Conservation (phyloP, 179 eudicot genomes). For the Actinidia polygama region DNA sequence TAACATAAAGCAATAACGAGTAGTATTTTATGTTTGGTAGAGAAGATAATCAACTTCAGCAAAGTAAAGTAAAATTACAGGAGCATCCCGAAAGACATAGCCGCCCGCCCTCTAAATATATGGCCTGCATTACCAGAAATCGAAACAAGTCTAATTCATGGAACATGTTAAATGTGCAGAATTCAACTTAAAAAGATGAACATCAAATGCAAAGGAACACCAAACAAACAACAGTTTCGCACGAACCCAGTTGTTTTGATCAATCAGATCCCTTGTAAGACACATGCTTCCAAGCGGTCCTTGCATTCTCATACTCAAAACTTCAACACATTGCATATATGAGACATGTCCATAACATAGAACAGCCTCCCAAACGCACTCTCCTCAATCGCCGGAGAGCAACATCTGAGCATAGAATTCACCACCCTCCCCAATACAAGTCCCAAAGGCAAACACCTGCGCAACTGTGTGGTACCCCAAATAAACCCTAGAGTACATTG, state of each 20-base stretch:
- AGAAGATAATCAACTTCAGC: no score
- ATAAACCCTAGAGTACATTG: constrained; percentile 86
- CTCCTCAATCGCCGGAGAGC: constrained; percentile 74
- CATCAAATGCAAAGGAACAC: no score
- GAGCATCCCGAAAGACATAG: no score
- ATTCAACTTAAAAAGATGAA: no score
- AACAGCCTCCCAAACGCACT: constrained; percentile 70
- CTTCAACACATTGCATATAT: constrained; percentile 76
- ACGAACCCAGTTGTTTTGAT: constrained; percentile 15
- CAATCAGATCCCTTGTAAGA: constrained; percentile 50
- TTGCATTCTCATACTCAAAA: constrained; percentile 89
- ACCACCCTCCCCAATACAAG: constrained; percentile 62
- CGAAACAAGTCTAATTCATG: no score
- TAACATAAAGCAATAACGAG: no score
- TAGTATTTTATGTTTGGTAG: no score
- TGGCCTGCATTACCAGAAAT: no score
- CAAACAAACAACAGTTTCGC: no score
- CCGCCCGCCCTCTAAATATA: no score
- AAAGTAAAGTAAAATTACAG: no score
- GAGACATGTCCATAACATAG: constrained; percentile 88
- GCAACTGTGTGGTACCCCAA: constrained; percentile 81
- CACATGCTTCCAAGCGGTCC: constrained; percentile 67
- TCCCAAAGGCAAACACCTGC: constrained; percentile 82
- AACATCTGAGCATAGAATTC: constrained; percentile 37
- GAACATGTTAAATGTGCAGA: no score